Base-by-base conservation (phyloP, 1,284 basidiomycete species). In the Leccinum pachyderme region DNA sequence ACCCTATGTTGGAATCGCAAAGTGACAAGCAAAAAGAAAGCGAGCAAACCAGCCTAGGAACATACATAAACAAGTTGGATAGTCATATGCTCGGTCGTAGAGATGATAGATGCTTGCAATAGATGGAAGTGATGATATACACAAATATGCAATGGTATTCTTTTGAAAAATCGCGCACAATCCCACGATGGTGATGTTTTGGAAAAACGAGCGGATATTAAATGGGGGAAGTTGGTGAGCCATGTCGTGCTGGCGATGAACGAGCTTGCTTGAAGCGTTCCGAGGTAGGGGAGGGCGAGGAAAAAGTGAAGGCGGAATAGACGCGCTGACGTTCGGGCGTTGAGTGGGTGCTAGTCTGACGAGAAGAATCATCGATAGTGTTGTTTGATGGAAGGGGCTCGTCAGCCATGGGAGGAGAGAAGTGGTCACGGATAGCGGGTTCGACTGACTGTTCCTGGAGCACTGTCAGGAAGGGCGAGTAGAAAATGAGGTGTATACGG, bases 261-360 rank as follows among this genome's bases (percentile, higher is more conserved):
- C 58, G 67, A 15, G 58, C 52, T 57, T 76, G 73, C 61, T 68
- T 76, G 68, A 77, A 79, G 47, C 83, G 81, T 54, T 80, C 71
- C 52, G 78, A 77, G 0, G 80, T 75, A 11, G 81, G 81, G 1
- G 84, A 85, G 3, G 87, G 87, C 0, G 86, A 83, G 6, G 81
- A 79, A 73, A 90, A 90, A 5, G 87, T 90, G 67, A 90, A 90
- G 2, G 84, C 76, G n/a, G 85, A 77, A 65, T 86, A 87, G 55
- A 84, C 82, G 55, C 76, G 76, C 63, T 83, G 82, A 61, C 86
- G 82, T 64, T 90, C 84, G 2, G 87, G 87, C 1, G 88, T 89
- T 12, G 84, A 82, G 59, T 87, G 81, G 9, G 55, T 53, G 27
- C 72, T 72, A 70, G 56, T 60, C 60, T 62, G 64, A 57, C 51